A percentile compares a stretch with the other conserved stretches of the same genome.
Conservation (phyloP, 2,329 filamentous ascomycete species). For the Phaeoacremonium minimum region DNA sequence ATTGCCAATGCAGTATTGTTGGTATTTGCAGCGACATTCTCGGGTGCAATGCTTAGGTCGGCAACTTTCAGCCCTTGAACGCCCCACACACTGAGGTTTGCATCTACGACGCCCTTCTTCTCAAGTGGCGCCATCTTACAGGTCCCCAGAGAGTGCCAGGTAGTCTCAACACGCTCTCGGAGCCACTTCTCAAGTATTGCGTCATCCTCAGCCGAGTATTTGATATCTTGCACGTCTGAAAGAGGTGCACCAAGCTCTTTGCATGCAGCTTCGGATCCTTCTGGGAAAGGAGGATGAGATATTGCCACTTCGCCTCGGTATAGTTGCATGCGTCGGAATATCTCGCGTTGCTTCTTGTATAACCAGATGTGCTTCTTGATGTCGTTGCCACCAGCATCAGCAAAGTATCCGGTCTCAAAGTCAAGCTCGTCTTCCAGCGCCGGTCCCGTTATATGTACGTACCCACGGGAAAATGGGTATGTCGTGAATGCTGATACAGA, state of each 20-base stretch:
- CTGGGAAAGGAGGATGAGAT: slow-evolving; percentile 16
- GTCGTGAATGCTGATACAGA: slow-evolving; percentile 1
- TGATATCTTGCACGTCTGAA: slow-evolving; percentile 29
- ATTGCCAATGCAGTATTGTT: slow-evolving; percentile 36
- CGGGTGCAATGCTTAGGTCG: slow-evolving; percentile 28
- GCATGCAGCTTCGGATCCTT: slow-evolving; percentile 31
- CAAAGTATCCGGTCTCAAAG: slow-evolving; percentile 49
- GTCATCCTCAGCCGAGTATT: slow-evolving; percentile 44
- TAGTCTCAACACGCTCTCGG: slow-evolving; percentile 29
- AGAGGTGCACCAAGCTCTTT: slow-evolving; percentile 17
- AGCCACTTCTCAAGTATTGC: slow-evolving; percentile 38
- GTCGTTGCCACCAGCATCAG: slow-evolving; percentile 36
- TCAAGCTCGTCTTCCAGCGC: slow-evolving; percentile 32
- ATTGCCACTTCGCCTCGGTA: slow-evolving; percentile 22
- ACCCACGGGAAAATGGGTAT: slow-evolving; percentile 5
- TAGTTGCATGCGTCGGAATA: slow-evolving; percentile 39
- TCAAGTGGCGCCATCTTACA: slow-evolving; percentile 38
- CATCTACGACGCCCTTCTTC: slow-evolving; percentile 36
- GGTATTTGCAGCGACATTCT: slow-evolving; percentile 39
- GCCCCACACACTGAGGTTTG: slow-evolving; percentile 35
- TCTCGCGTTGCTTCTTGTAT: slow-evolving; percentile 42
- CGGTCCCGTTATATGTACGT: slow-evolving; percentile 38
- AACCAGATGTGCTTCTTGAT: slow-evolving; percentile 48
- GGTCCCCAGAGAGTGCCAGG: slow-evolving; percentile 40
- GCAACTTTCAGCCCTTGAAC: slow-evolving; percentile 32